Evolutionary conservation across 352 stramenopile genomes (phyloP).

Genomic region (Globisporangium radiosum): DNA sequence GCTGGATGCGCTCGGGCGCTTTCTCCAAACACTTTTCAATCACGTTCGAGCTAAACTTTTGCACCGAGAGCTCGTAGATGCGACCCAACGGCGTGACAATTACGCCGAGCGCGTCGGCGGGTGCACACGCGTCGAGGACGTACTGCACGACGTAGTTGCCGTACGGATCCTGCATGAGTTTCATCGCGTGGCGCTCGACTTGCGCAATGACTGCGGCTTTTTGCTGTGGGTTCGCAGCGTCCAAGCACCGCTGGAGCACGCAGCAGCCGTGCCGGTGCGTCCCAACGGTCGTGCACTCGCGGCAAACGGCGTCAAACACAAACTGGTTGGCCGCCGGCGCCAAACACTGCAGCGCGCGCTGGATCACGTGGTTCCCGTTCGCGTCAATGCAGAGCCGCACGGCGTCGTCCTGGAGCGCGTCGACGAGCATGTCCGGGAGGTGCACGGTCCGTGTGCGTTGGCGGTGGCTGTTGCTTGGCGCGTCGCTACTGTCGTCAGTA

Average conservation of each 20-base stretch:
- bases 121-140: conserved; percentile 82
- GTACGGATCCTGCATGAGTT: conserved; percentile 93
- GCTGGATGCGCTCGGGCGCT: conserved; percentile 66
- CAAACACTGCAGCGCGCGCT: conserved; percentile 94
- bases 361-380: conserved; percentile 98
- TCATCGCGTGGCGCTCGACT: conserved; percentile 95
- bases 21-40: conserved; percentile 98
- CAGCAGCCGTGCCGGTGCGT: conserved; percentile 97
- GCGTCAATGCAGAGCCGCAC: conserved; percentile 96
- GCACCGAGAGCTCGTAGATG: conserved; percentile 93
- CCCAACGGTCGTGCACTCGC: conserved; percentile 93
- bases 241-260: conserved; percentile 95
- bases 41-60: conserved; percentile 99
- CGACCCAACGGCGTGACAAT: conserved; percentile 86
- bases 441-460: conserved; percentile 18
- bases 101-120: conserved; percentile 73
- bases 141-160: conserved; percentile 92
- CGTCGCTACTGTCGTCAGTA: conserved; percentile 8
- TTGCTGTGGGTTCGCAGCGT: conserved; percentile 86
- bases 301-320: conserved; percentile 96
- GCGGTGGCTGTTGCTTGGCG: conserved; percentile 11
- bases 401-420: conserved; percentile 90
- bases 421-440: conserved; percentile 91
- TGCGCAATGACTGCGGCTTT: conserved; percentile 88
- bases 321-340: conserved; percentile 93